Conservation (phyloP, 192 early-diverging fungal species). For the Gigaspora rosea region DNA sequence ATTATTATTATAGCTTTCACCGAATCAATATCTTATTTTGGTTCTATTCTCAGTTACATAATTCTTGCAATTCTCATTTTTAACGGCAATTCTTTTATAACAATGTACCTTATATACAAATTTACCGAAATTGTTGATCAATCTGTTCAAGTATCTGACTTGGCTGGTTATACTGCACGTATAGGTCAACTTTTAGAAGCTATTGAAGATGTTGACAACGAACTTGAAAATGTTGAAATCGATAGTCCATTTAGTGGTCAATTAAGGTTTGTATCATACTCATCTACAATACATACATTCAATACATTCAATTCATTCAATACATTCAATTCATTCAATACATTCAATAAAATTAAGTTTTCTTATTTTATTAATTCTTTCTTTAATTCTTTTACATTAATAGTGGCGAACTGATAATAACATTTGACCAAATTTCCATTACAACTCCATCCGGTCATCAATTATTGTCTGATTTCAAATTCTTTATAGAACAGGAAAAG, state of each 20-base stretch:
- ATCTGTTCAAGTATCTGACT: conserved; percentile 66
- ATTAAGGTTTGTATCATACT: conserved; percentile 28
- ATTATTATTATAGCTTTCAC: conserved; percentile 49
- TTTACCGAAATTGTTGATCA: conserved; percentile 75
- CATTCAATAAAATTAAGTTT: no score
- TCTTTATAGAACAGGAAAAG: conserved; percentile 52
- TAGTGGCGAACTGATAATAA: conserved; percentile 34
- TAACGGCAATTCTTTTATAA: conserved; percentile 79
- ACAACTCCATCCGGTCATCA: conserved; percentile 38
- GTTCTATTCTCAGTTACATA: conserved; percentile 78
- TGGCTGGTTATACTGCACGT: conserved; percentile 84
- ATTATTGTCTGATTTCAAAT: conserved; percentile 48
- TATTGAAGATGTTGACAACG: conserved; percentile 54
- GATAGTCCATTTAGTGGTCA: conserved; percentile 47
- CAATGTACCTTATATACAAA: conserved; percentile 80
- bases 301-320: no score
- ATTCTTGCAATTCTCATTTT: conserved; percentile 85
- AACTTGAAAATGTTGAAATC: conserved; percentile 51
- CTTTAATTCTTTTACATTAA: no score
- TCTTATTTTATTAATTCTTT: no score
- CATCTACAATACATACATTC: background rate
- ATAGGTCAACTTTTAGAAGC: conserved; percentile 79
- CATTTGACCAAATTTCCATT: conserved; percentile 42
- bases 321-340: background rate
- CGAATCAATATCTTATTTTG: conserved; percentile 71